Conservation (phyloP, 768 basidiomycete genomes). For the Boletus huronensis region DNA sequence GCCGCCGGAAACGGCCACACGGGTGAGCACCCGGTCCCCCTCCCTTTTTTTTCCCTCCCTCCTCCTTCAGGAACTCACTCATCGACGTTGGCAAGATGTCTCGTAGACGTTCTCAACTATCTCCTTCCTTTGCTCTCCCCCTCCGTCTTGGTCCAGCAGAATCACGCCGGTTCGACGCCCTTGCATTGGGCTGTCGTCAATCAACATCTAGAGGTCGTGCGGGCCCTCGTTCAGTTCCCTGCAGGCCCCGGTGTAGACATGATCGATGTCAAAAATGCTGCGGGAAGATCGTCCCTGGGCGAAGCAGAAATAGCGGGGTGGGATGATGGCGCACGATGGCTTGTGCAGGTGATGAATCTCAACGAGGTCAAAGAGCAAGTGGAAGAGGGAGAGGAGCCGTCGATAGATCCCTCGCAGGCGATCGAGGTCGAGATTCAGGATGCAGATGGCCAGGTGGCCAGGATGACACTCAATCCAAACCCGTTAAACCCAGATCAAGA, state of each 20-base stretch:
- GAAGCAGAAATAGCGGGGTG: constrained; percentile 79
- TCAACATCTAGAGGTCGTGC: constrained; percentile 60
- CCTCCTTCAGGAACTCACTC: background rate
- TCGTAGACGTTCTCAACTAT: constrained; percentile 69
- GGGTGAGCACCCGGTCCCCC: constrained; percentile 49
- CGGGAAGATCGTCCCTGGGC: constrained; percentile 71
- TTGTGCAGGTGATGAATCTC: constrained; percentile 78
- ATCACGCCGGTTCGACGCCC: constrained; percentile 74
- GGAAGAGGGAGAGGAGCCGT: constrained; percentile 26
- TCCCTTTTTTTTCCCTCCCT: too few relatives aligned
- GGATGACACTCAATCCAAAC: constrained; percentile 46
- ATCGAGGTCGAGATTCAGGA: constrained; percentile 72
- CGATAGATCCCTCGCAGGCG: constrained; percentile 35
- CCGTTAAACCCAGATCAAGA: background rate
- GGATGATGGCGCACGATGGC: constrained; percentile 82
- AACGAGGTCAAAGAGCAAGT: constrained; percentile 43
- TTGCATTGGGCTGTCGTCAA: constrained; percentile 93
- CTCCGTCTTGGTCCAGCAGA: background rate
- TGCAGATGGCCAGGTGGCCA: constrained; percentile 65
- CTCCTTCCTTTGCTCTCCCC: constrained; percentile 54
- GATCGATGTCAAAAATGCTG: constrained; percentile 74
- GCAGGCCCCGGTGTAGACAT: constrained; percentile 59
- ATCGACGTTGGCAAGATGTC: constrained; percentile 36
- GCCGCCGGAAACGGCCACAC: constrained; percentile 82
- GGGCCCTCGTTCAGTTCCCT: constrained; percentile 55